Evolutionary conservation across 2,329 filamentous ascomycete species (phyloP).

Genomic region (Whalleya microplaca): DNA sequence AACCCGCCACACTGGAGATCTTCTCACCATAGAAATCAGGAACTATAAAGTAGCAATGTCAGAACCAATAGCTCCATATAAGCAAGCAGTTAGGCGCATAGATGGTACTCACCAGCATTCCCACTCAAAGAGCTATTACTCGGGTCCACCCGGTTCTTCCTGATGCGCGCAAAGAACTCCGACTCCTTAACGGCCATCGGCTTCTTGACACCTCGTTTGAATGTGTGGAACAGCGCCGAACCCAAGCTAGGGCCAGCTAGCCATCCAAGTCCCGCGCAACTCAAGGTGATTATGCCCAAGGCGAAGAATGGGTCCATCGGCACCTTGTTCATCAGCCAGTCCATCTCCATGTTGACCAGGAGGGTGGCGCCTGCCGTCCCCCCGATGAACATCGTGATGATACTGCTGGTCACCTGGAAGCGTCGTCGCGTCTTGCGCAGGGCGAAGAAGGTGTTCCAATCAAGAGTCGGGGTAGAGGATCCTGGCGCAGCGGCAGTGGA

Average conservation of each 20-base stretch:
- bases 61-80: background rate
- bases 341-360: conserved; percentile 72
- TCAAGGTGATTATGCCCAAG: conserved; percentile 77
- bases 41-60: conserved; percentile 49
- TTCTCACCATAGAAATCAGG: conserved; percentile 99
- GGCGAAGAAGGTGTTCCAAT: conserved; percentile 93
- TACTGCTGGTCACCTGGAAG: conserved; percentile 79
- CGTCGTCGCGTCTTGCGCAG: conserved; percentile 84
- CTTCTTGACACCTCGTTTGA: conserved; percentile 70
- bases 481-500: conserved; percentile 32
- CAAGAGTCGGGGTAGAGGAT: conserved; percentile 51
- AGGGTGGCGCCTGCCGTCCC: conserved; percentile 67
- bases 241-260: conserved; percentile 82
- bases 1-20: conserved; percentile 89
- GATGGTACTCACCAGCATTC: conserved; percentile 67
- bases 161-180: conserved; percentile 90
- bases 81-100: background rate
- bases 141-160: conserved; percentile 90
- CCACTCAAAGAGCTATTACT: conserved; percentile 78
- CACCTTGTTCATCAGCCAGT: conserved; percentile 70
- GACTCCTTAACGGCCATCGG: conserved; percentile 88
- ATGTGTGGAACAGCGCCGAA: conserved; percentile 75
- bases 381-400: conserved; percentile 64
- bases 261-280: conserved; percentile 83
- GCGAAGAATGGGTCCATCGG: conserved; percentile 88